Conservation (phyloP, 2,329 filamentous ascomycete species). For the Colletotrichum tropicale region DNA sequence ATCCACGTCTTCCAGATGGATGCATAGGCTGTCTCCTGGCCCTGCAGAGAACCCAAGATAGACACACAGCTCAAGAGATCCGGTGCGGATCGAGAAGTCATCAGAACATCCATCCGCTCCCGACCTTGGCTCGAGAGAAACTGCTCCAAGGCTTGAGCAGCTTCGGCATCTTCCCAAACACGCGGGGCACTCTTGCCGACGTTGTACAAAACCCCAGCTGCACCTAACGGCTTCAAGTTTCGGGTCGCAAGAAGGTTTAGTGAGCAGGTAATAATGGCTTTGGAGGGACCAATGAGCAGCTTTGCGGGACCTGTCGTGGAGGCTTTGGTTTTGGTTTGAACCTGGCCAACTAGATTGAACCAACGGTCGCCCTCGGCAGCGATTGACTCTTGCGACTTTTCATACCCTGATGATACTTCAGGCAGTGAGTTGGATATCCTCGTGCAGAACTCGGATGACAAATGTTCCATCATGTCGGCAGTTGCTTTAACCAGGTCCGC, state of each 20-base stretch:
- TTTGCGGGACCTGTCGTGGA: slow-evolving; percentile 7
- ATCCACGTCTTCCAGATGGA: slow-evolving; percentile 51
- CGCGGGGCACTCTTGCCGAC: slow-evolving; percentile 34
- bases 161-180: slow-evolving; percentile 40
- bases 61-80: slow-evolving; percentile 71
- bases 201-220: slow-evolving; percentile 48
- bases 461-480: slow-evolving; percentile 62
- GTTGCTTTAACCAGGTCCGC: slow-evolving; percentile 53
- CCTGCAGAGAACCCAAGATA: slow-evolving; percentile 50
- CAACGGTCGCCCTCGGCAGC: slow-evolving; percentile 71
- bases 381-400: slow-evolving; percentile 72
- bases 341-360: slow-evolving; percentile 60
- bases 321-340: slow-evolving; percentile 37
- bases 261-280: slow-evolving; percentile 25
- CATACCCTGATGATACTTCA: slow-evolving; percentile 80
- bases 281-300: slow-evolving; percentile 34
- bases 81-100: slow-evolving; percentile 71
- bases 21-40: slow-evolving; percentile 39
- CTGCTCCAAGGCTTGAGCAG: slow-evolving; percentile 39
- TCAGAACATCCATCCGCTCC: slow-evolving; percentile 60
- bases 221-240: slow-evolving; percentile 63
- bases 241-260: slow-evolving; percentile 50
- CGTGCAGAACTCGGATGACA: slow-evolving; percentile 67
- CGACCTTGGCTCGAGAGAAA: slow-evolving; percentile 56
- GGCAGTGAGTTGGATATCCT: slow-evolving; percentile 77